phyloP scores from a whole-genome alignment of 116 monocot species.

The Papilionanthe hybrid region DNA sequence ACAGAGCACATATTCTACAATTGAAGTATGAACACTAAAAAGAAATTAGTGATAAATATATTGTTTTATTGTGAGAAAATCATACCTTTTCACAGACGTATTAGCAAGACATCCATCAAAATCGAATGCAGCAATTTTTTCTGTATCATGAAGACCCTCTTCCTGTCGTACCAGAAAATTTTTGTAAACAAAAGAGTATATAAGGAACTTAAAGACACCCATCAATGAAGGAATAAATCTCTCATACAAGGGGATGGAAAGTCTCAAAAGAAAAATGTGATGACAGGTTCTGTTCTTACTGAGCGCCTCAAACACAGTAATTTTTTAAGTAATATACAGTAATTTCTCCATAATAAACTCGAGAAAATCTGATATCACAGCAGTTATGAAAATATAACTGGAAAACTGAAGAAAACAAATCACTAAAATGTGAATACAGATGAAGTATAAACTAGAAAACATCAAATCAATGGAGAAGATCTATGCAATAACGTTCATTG shows the following conservation, averaged over 20 bases:
- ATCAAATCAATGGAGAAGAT: no score
- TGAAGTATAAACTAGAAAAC: background rate
- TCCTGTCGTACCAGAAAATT: conserved; percentile 34
- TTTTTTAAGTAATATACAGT: background rate
- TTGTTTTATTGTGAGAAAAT: background rate
- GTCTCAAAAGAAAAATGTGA: background rate
- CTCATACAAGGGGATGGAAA: background rate
- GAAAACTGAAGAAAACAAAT: background rate
- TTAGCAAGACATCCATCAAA: conserved; percentile 98
- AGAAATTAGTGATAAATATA: background rate
- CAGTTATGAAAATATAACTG: background rate
- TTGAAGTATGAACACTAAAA: background rate
- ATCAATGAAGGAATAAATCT: background rate
- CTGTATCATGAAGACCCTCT: conserved; percentile 60
- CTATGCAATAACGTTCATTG: no score
- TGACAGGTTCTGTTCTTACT: background rate
- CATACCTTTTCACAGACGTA: conserved; percentile 79
- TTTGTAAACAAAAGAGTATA: background rate
- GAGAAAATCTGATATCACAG: background rate
- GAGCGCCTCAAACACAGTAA: background rate
- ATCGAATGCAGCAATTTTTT: conserved; percentile 96
- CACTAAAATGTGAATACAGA: background rate
- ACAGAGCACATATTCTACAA: background rate
- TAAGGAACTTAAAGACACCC: background rate
- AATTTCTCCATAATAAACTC: background rate